phyloP scores from a whole-genome alignment of 257 asterid genomes.

The Rubia yunnanensis region DNA sequence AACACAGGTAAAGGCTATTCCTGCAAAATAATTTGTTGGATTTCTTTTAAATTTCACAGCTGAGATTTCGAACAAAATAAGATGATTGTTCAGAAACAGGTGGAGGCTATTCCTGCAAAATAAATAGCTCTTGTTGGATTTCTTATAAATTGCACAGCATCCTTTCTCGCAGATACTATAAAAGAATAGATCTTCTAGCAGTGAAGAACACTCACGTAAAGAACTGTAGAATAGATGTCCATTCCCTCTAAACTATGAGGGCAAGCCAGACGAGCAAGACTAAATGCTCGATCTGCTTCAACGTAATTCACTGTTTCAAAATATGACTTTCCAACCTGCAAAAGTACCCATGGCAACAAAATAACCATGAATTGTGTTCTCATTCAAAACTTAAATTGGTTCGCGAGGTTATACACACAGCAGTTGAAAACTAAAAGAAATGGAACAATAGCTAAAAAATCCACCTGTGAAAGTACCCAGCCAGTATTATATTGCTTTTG shows the following conservation, averaged over 20 bases:
- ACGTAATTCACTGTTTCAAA: conserved; percentile 90
- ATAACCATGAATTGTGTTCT: neutral
- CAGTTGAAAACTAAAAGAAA: neutral
- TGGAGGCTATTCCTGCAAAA: neutral
- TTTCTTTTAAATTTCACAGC: neutral
- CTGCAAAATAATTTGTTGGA: neutral
- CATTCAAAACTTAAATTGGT: neutral
- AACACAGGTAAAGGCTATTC: neutral
- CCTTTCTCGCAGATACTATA: conserved; percentile 1
- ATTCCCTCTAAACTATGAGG: conserved; percentile 89
- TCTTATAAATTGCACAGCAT: conserved; percentile 10
- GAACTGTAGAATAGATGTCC: conserved; percentile 87
- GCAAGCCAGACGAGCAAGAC: conserved; percentile 70
- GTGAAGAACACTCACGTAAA: conserved; percentile 60
- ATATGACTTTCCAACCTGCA: conserved; percentile 82
- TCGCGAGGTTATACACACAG: neutral
- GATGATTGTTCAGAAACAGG: neutral
- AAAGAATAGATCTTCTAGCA: conserved; percentile 14
- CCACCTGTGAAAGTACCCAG: conserved; percentile 94
- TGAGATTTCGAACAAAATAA: neutral
- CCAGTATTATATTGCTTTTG: conserved; percentile 88
- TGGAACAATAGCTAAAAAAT: conserved; percentile 2
- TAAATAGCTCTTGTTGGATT: neutral
- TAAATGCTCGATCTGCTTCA: conserved; percentile 92
- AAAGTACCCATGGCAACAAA: conserved; percentile 4